phyloP scores from a whole-genome alignment of 2,329 filamentous ascomycete species.

The Lachnellula arida region DNA sequence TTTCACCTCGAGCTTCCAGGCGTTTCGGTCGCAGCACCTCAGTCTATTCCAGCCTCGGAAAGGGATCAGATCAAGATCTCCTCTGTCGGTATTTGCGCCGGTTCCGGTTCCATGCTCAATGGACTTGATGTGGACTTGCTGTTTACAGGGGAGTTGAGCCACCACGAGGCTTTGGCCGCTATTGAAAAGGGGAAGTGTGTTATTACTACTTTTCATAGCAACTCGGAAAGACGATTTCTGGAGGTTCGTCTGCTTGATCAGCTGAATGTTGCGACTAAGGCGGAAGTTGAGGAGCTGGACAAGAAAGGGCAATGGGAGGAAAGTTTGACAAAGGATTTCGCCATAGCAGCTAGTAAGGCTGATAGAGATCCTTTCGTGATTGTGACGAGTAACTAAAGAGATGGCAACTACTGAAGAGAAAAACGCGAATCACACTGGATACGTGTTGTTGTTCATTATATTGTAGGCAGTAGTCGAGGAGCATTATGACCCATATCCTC shows the following conservation, averaged over 20 bases:
- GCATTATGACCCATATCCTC: no score
- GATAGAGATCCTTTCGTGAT: constrained; percentile 90
- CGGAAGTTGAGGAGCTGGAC: constrained; percentile 23
- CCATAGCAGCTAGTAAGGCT: constrained; percentile 67
- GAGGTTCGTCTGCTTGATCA: constrained; percentile 32
- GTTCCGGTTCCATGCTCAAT: constrained; percentile 75
- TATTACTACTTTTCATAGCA: constrained; percentile 85
- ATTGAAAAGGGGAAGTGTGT: constrained; percentile 80
- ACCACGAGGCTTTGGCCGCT: constrained; percentile 85
- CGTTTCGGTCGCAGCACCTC: constrained; percentile 29
- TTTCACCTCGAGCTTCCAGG: constrained; percentile 13
- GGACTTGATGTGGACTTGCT: constrained; percentile 69
- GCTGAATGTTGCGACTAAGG: constrained; percentile 31
- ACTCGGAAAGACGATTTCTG: constrained; percentile 84
- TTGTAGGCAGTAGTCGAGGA: no score
- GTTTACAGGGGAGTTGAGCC: constrained; percentile 88
- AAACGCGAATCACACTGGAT: not conserved
- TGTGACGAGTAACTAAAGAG: constrained; percentile 33
- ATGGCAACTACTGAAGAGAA: not conserved
- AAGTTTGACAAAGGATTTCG: constrained; percentile 25
- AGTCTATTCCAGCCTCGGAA: constrained; percentile 15
- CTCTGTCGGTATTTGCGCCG: constrained; percentile 82
- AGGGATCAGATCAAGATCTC: constrained; percentile 42
- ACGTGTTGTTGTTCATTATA: no score
- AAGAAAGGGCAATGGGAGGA: constrained; percentile 21